phyloP scores from a whole-genome alignment of 2,329 filamentous ascomycete genomes.

The Paramyrothecium sp. region DNA sequence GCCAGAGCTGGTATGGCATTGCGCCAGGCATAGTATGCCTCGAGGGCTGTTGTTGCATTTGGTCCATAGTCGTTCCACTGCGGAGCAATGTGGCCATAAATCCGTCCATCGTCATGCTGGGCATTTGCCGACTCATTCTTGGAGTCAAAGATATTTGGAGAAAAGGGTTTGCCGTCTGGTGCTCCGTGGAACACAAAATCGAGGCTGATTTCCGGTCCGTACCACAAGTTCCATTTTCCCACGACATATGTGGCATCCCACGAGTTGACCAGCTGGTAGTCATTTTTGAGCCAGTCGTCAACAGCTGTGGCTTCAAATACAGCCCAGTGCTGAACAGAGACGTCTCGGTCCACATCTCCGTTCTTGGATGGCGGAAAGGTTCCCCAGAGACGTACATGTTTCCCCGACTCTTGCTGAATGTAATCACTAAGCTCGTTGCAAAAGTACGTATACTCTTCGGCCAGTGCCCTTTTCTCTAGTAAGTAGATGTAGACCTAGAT shows the following conservation, averaged over 20 bases:
- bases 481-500: neutral
- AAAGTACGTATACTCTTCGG: conserved; percentile 47
- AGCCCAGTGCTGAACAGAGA: conserved; percentile 35
- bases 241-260: conserved; percentile 20
- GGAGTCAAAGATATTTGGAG: conserved; percentile 19
- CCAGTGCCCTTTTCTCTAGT: conserved; percentile 12
- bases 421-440: conserved; percentile 42
- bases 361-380: conserved; percentile 28
- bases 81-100: conserved; percentile 17
- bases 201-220: neutral
- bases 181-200: conserved; percentile 20
- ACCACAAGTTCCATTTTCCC: conserved; percentile 25
- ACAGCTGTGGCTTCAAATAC: conserved; percentile 15
- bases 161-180: conserved; percentile 11
- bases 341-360: conserved; percentile 10
- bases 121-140: conserved; percentile 14
- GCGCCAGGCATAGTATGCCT: conserved; percentile 22
- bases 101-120: conserved; percentile 5
- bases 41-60: conserved; percentile 17
- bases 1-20: conserved; percentile 19
- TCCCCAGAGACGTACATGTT: conserved; percentile 52
- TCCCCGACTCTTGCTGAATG: conserved; percentile 40
- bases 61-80: conserved; percentile 22
- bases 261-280: conserved; percentile 21
- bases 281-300: conserved; percentile 16